Conservation (phyloP, 2,329 filamentous ascomycete genomes). For the Dryadomyces quercivorus region DNA sequence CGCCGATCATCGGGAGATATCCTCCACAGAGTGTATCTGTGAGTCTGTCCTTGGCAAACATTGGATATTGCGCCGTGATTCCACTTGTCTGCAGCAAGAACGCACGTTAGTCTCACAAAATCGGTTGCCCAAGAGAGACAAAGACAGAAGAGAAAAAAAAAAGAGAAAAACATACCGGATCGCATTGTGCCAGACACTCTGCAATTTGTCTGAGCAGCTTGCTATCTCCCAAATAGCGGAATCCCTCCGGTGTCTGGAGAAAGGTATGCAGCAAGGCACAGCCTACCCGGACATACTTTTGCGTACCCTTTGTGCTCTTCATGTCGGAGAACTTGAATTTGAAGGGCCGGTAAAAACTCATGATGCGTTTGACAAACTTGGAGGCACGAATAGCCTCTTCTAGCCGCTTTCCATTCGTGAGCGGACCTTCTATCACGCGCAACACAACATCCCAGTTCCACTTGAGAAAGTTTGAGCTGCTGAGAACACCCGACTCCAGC, state of each 20-base stretch:
- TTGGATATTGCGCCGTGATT: slow-evolving; percentile 67
- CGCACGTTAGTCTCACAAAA: background rate
- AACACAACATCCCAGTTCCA: slow-evolving; percentile 97
- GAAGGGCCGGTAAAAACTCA: slow-evolving; percentile 93
- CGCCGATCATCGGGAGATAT: slow-evolving; percentile 87
- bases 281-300: slow-evolving; percentile 84
- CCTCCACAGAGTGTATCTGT: slow-evolving; percentile 80
- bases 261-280: slow-evolving; percentile 81
- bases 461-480: slow-evolving; percentile 81
- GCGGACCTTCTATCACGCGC: slow-evolving; percentile 80
- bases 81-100: slow-evolving; percentile 44
- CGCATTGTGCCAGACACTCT: slow-evolving; percentile 90
- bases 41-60: slow-evolving; percentile 79
- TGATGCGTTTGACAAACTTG: slow-evolving; percentile 88
- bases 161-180: slow-evolving; percentile 48
- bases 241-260: slow-evolving; percentile 73
- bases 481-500: slow-evolving; percentile 74
- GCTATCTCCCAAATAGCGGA: slow-evolving; percentile 76
- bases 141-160: background rate
- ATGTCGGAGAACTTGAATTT: slow-evolving; percentile 91
- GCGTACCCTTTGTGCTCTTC: slow-evolving; percentile 81
- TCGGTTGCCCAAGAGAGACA: slow-evolving; percentile 4
- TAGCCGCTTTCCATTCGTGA: slow-evolving; percentile 80
- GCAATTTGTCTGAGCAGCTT: slow-evolving; percentile 89
- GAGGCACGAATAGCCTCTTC: slow-evolving; percentile 91